Percentiles rank a stretch among this genome's conserved stretches.
Evolutionary conservation across 1,284 basidiomycete species (phyloP).

Genomic region (Rhodotorula mucilaginosa): DNA sequence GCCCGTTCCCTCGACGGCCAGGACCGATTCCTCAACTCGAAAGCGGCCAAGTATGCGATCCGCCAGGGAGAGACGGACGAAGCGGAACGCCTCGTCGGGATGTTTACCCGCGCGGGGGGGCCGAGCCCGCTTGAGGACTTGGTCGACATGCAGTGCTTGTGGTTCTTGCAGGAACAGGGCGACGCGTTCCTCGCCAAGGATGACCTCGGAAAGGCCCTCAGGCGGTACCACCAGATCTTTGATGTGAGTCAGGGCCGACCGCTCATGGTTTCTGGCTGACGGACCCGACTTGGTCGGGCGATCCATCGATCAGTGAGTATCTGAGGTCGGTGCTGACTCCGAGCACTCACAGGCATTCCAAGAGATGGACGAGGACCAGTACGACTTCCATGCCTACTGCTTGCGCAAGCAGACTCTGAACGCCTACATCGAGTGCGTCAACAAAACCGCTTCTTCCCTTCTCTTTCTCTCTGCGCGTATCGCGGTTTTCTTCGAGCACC

Average conservation of each 20-base stretch:
- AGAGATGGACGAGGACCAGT: conserved; percentile 92
- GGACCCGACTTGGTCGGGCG: not conserved
- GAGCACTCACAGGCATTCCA: conserved; percentile 64
- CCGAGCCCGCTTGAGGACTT: conserved; percentile 73
- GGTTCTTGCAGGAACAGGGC: conserved; percentile 83
- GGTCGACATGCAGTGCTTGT: conserved; percentile 92
- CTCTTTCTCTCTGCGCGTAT: not conserved
- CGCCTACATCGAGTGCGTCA: conserved; percentile 71
- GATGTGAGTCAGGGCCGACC: conserved; percentile 55
- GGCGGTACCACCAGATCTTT: conserved; percentile 75
- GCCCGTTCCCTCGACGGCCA: conserved; percentile 86
- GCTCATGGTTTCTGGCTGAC: not conserved
- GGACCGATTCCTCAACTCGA: conserved; percentile 93
- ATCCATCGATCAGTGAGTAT: not conserved
- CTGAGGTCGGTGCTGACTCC: too few relatives aligned
- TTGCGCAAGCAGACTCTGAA: conserved; percentile 84
- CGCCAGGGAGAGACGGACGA: conserved; percentile 74
- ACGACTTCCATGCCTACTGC: conserved; percentile 96
- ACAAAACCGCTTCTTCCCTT: too few relatives aligned
- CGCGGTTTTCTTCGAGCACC: too few relatives aligned
- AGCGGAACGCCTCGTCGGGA: conserved; percentile 67
- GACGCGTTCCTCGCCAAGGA: conserved; percentile 65
- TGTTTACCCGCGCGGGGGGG: conserved; percentile 84
- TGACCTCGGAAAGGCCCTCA: conserved; percentile 76
- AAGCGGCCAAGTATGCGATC: conserved; percentile 86